Conservation (phyloP, 1,139 yeast species). For the Zygosaccharomyces sapae region DNA sequence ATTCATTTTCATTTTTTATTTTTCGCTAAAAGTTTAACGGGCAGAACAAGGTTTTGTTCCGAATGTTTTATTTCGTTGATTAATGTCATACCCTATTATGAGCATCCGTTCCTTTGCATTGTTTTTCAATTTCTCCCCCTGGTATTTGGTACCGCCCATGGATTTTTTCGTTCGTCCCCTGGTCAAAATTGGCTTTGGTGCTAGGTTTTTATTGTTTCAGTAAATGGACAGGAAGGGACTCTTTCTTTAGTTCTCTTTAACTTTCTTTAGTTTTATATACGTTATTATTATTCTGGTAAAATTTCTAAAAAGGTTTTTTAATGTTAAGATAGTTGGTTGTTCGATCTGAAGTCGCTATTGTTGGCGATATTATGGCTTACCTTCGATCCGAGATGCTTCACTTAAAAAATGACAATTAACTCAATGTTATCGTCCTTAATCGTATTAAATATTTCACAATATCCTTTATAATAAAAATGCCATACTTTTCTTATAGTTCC, state of each 20-base stretch:
- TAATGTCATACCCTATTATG: conserved; percentile 5
- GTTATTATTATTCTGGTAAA: neutral
- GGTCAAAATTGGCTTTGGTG: neutral
- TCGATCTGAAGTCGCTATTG: neutral
- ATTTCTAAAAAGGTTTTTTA: neutral
- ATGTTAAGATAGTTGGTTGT: neutral
- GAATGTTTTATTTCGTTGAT: neutral
- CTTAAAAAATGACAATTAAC: no score
- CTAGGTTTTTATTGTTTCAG: conserved; percentile 4
- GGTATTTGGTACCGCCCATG: conserved; percentile 1
- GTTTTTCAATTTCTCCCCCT: neutral
- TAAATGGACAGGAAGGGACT: neutral
- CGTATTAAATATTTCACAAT: neutral
- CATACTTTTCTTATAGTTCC: conserved; percentile 2
- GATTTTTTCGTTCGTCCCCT: conserved; percentile 4
- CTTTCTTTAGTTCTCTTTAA: neutral
- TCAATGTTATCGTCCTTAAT: no score
- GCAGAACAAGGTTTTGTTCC: neutral
- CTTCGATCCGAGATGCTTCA: no score
- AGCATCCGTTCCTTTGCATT: conserved; percentile 5
- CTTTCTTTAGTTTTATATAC: neutral
- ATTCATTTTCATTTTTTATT: neutral
- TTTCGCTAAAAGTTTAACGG: neutral
- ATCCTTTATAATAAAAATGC: neutral
- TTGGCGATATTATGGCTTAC: no score